Evolutionary conservation across 495 filamentous ascomycete species (phyloP), one percentile per base, ranked within the genome.

Genomic region (Penicillium chermesinum): DNA sequence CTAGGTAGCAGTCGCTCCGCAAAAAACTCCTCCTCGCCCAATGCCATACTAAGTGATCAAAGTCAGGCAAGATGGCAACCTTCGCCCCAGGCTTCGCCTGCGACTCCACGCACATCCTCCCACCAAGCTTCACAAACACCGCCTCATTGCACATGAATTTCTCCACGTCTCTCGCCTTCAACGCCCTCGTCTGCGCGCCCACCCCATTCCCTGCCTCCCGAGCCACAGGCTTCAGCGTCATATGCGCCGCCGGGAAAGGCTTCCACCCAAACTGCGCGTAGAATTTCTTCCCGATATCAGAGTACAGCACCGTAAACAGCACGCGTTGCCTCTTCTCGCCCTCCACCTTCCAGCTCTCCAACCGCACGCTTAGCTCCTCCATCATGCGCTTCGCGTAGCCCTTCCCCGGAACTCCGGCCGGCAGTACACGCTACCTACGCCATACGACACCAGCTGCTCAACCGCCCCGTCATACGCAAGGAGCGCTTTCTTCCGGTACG

Each of bases 241-340:
- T 76, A 50, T 95, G 91, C 13, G 75, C 70, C 21, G 85, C 89
- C 7, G 69, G 66, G 55, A 83, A 91, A 0, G 85, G 75, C 43
- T 77, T 67, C 93, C 93, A 98, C 20, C 90, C 93, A 51, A 80
- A 77, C 41, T 74, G 77, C 7, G 88, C 78, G 64, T 96, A 98
- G 65, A 94, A 96, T n/a, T 66, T 65, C 73, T 94, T 95, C 3
- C 93, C 93, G 57, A 98, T 96, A 64, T 98, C 93, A 8, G 91
- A 96, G 67, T 85, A 98, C 25, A 98, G 66, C 18, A 91, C 79
- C 7, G 84, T 85, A 59, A 87, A 89, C 15, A 81, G 48, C 12
- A 66, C 64, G 17, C 63, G 63, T 43, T 64, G 57, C 14, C 66
- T 61, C 1, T 37, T 34, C 38, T 73, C 63, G 27, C 64, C 59